These are phyloP conservation scores for Favolaschia claudopus DNA, from an alignment of 768 basidiomycete species.

Conservation along the genomic window DNA sequence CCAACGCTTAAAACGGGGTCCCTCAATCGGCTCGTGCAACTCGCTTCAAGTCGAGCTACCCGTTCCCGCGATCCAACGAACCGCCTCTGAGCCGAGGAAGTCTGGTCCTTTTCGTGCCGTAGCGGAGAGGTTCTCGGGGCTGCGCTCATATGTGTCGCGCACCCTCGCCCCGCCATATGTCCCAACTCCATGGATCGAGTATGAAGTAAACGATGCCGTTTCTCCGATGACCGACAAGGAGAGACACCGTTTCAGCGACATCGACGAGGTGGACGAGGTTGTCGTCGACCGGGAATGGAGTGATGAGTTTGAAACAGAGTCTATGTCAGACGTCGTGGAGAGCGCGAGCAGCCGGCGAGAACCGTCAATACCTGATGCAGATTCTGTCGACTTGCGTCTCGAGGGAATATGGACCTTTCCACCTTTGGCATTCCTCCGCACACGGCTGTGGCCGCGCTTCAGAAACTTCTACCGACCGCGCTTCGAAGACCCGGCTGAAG, in stretches of 20 bases:
- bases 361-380: constrained; percentile 3
- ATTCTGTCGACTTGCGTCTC: background rate
- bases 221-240: background rate
- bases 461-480: constrained; percentile 26
- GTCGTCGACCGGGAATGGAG: constrained; percentile 65
- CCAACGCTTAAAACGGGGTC: background rate
- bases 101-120: background rate
- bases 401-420: constrained; percentile 19
- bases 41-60: constrained; percentile 10
- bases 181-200: constrained; percentile 18
- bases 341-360: constrained; percentile 21
- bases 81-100: background rate
- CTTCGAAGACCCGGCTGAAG: constrained; percentile 19
- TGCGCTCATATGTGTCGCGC: constrained; percentile 13
- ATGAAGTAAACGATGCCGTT: background rate
- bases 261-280: constrained; percentile 59
- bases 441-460: constrained; percentile 5
- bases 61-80: constrained; percentile 1
- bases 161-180: constrained; percentile 19
- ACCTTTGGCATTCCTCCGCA: constrained; percentile 5
- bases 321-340: constrained; percentile 32
- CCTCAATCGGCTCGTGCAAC: background rate
- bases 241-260: constrained; percentile 10
- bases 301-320: constrained; percentile 49
- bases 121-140: background rate